These are phyloP conservation scores for Phanerodontia chrysosporium DNA, from an alignment of 768 basidiomycete species.

Conservation along the genomic window DNA sequence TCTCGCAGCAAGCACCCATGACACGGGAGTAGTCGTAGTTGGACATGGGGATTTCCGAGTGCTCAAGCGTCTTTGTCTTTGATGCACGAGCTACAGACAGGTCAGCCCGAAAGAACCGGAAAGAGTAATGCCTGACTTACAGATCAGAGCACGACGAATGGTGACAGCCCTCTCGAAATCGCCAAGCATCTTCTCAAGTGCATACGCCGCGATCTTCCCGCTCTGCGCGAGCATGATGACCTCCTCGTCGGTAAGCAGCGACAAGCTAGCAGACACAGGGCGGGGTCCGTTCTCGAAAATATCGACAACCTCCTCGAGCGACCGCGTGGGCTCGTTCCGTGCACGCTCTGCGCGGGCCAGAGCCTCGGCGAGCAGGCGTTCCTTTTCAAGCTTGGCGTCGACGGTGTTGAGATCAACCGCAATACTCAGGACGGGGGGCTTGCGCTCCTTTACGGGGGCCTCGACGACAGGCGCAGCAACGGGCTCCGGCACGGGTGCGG, in stretches of 20 bases:
- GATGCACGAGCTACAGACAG: conserved; percentile 72
- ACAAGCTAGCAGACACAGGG: conserved; percentile 51
- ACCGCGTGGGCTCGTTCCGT: conserved; percentile 32
- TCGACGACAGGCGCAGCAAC: conserved; percentile 5
- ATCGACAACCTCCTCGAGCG: conserved; percentile 73
- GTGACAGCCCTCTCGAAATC: conserved; percentile 83
- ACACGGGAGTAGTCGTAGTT: conserved; percentile 94
- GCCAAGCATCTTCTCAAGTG: conserved; percentile 91
- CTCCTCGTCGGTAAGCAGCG: conserved; percentile 85
- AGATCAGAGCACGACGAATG: conserved; percentile 85
- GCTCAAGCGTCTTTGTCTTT: conserved; percentile 76
- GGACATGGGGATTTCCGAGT: conserved; percentile 74
- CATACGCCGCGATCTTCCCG: conserved; percentile 93
- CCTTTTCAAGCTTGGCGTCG: conserved; percentile 44
- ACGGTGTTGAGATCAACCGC: conserved; percentile 55
- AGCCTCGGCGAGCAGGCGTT: conserved; percentile 18
- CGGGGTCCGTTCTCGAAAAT: conserved; percentile 74
- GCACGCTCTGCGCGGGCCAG: conserved; percentile 1
- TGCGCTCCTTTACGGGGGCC: conserved; percentile 1
- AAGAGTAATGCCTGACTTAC: conserved; percentile 42
- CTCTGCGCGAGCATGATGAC: conserved; percentile 82
- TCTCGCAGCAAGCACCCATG: conserved; percentile 96
- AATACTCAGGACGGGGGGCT: conserved; percentile 20
- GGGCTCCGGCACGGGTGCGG: conserved; percentile 12
- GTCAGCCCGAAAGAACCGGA: neutral